A percentile compares a stretch with the other conserved stretches of the same genome.
These are phyloP conservation scores for Polygonum aviculare DNA, from an alignment of 148 eudicot species.

Conservation along the genomic window DNA sequence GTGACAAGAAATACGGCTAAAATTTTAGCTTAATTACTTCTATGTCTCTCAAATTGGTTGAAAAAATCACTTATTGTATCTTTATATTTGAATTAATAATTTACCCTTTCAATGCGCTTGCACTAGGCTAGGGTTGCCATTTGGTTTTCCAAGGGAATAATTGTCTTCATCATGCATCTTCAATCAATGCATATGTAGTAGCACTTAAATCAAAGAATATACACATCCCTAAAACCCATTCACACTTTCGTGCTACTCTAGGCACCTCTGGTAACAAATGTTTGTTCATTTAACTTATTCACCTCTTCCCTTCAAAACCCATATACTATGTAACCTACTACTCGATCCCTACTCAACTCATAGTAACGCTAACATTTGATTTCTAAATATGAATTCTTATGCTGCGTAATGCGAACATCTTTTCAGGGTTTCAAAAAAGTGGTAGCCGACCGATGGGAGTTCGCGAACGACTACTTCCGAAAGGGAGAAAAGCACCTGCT, in stretches of 20 bases:
- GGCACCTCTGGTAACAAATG: constrained; percentile 35
- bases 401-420: too few species aligned
- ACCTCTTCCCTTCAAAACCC: neutral
- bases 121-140: neutral
- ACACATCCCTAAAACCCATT: too few species aligned
- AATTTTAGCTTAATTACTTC: neutral
- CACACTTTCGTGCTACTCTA: constrained; percentile 19
- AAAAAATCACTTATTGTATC: too few species aligned
- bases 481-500: constrained; percentile 41
- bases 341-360: too few species aligned
- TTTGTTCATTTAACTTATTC: constrained; percentile 13
- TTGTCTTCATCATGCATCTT: constrained; percentile 23
- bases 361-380: too few species aligned
- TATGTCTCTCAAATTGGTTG: too few species aligned
- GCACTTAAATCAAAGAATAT: too few species aligned
- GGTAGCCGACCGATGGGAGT: constrained; percentile 60
- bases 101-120: neutral
- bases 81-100: too few species aligned
- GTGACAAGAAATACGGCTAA: too few species aligned
- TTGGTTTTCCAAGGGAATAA: constrained; percentile 30
- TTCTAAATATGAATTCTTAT: too few species aligned
- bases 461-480: constrained; percentile 46
- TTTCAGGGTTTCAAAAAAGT: constrained; percentile 52
- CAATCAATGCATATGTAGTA: too few species aligned
- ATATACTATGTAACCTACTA: neutral